A percentile compares a stretch with the other conserved stretches of the same genome.
These are phyloP conservation scores for Diaporthe vexans DNA, from an alignment of 2,329 filamentous ascomycete genomes.

Conservation along the genomic window DNA sequence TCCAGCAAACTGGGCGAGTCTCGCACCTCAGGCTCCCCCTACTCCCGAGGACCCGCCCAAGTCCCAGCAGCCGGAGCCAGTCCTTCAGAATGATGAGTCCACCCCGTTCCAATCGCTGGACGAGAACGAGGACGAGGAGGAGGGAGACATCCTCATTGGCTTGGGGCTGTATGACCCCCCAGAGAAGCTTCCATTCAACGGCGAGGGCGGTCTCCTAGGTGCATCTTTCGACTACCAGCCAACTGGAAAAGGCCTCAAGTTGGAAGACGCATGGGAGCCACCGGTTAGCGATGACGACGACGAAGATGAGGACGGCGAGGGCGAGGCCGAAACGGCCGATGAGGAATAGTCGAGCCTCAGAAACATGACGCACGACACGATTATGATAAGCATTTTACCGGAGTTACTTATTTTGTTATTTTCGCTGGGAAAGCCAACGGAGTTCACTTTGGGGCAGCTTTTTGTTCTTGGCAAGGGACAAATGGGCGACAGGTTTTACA, in stretches of 20 bases:
- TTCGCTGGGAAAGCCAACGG: slow-evolving; percentile 26
- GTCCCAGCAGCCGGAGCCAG: slow-evolving; percentile 62
- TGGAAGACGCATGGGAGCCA: slow-evolving; percentile 85
- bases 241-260: slow-evolving; percentile 80
- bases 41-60: slow-evolving; percentile 72
- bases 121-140: slow-evolving; percentile 63
- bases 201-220: slow-evolving; percentile 58
- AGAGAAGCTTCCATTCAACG: slow-evolving; percentile 61
- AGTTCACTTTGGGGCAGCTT: slow-evolving; percentile 26
- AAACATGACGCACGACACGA: slow-evolving; percentile 23
- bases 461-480: slow-evolving; percentile 23
- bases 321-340: slow-evolving; percentile 47
- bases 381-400: slow-evolving; percentile 44
- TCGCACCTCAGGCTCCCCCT: slow-evolving; percentile 58
- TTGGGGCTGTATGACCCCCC: slow-evolving; percentile 86
- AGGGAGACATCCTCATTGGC: slow-evolving; percentile 82
- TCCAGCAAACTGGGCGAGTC: slow-evolving; percentile 36
- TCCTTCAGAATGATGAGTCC: slow-evolving; percentile 62
- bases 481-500: slow-evolving; percentile 26
- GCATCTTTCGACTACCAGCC: slow-evolving; percentile 60
- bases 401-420: slow-evolving; percentile 14
- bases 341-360: slow-evolving; percentile 32
- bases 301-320: slow-evolving; percentile 56
- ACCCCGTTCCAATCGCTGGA: slow-evolving; percentile 65
- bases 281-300: slow-evolving; percentile 74